Evolutionary conservation across 2,329 filamentous ascomycete species (phyloP).

Genomic region (Pseudogymnoascus sp.): DNA sequence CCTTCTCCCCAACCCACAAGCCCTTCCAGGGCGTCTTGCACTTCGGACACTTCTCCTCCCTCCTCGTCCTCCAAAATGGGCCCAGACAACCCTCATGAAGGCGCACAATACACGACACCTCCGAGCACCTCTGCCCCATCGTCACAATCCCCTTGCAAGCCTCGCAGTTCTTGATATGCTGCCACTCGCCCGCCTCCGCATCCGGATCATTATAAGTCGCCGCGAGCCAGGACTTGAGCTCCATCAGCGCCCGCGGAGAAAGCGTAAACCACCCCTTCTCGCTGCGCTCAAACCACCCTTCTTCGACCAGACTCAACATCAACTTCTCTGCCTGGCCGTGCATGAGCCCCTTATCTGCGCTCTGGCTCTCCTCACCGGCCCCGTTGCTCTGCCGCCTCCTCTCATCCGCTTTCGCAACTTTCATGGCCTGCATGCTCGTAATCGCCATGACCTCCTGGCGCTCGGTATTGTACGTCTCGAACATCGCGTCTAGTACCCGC

Average conservation of each 20-base stretch:
- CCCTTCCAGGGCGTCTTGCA: conserved; percentile 44
- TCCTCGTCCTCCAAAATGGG: conserved; percentile 61
- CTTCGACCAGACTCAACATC: conserved; percentile 59
- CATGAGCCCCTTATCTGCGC: conserved; percentile 52
- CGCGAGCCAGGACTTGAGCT: conserved; percentile 75
- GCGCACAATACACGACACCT: conserved; percentile 57
- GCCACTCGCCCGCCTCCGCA: conserved; percentile 45
- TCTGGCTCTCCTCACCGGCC: conserved; percentile 23
- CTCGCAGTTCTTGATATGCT: conserved; percentile 77
- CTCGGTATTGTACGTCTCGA: conserved; percentile 74
- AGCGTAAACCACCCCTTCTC: conserved; percentile 63
- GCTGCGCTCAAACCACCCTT: conserved; percentile 80
- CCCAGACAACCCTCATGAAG: conserved; percentile 70
- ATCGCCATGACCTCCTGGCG: conserved; percentile 79
- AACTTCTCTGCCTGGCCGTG: conserved; percentile 69
- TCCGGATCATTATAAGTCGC: conserved; percentile 74
- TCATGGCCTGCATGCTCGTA: conserved; percentile 69
- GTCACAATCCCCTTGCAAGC: conserved; percentile 89
- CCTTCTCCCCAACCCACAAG: conserved; percentile 27
- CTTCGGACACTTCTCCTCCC: conserved; percentile 53
- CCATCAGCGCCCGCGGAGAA: conserved; percentile 70
- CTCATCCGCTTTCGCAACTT: conserved; percentile 49
- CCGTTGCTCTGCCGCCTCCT: conserved; percentile 15
- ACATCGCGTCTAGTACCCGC: conserved; percentile 81
- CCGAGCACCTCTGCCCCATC: conserved; percentile 65